Evolutionary conservation across 768 basidiomycete species (phyloP).

Genomic region (Astraeus odoratus): DNA sequence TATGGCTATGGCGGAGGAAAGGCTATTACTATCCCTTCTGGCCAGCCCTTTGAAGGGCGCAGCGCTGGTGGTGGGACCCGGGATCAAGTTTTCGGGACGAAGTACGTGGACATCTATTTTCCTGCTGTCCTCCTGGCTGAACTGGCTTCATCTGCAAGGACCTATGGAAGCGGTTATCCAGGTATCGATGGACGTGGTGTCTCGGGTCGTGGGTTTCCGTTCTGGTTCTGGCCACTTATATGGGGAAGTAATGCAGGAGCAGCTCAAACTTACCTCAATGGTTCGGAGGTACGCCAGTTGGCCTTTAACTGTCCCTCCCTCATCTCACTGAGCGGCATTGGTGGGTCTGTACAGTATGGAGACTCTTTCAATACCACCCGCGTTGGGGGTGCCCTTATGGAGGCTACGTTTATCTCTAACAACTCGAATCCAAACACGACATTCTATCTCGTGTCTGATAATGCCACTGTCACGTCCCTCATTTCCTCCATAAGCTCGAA

Average conservation of each 20-base stretch:
- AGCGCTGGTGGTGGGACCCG: constrained; percentile 45
- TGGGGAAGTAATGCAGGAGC: constrained; percentile 33
- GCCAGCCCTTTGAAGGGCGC: constrained; percentile 42
- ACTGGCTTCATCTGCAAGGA: constrained; percentile 26
- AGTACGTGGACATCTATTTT: constrained; percentile 24
- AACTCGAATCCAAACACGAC: constrained; percentile 25
- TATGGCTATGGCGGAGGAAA: constrained; percentile 30
- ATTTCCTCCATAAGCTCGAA: constrained; percentile 35
- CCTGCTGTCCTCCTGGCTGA: neutral
- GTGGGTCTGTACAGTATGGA: constrained; percentile 34
- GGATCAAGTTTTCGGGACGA: constrained; percentile 35
- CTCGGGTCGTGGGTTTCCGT: constrained; percentile 48
- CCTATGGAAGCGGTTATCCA: constrained; percentile 62
- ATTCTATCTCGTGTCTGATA: constrained; percentile 44
- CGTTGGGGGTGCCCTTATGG: constrained; percentile 39
- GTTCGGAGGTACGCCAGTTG: constrained; percentile 33
- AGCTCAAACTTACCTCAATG: constrained; percentile 29
- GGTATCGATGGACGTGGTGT: constrained; percentile 40
- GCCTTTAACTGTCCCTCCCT: too few species aligned
- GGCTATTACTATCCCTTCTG: constrained; percentile 32
- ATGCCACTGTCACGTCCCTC: constrained; percentile 38
- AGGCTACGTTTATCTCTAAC: constrained; percentile 34
- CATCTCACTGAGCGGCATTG: too few species aligned
- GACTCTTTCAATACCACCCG: constrained; percentile 37
- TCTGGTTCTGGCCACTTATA: constrained; percentile 58